phyloP scores from a whole-genome alignment of 441 rosid species.

The Erodium moschatum region DNA sequence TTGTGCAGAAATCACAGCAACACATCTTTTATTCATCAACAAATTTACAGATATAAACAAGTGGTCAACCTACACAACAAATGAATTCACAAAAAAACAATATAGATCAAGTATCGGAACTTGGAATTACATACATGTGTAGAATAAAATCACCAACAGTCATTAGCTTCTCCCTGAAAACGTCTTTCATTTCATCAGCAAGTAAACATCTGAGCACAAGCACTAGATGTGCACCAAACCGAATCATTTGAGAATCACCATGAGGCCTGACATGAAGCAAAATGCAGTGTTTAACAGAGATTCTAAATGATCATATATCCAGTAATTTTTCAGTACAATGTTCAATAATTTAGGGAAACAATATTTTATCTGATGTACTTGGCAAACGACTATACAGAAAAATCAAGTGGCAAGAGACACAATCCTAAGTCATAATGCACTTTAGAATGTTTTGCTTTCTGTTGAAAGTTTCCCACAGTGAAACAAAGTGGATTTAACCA shows the following conservation, averaged over 20 bases:
- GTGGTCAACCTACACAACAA: background rate
- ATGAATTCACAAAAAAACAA: background rate
- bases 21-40: background rate
- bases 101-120: background rate
- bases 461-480: background rate
- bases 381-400: background rate
- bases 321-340: background rate
- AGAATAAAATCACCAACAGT: constrained; percentile 87
- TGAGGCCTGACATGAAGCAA: constrained; percentile 64
- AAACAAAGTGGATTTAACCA: background rate
- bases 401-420: background rate
- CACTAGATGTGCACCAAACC: constrained; percentile 90
- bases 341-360: background rate
- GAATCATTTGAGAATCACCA: constrained; percentile 93
- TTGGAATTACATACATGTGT: constrained; percentile 57
- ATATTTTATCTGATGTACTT: background rate
- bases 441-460: background rate
- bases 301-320: constrained; percentile 4
- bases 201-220: constrained; percentile 81
- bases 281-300: constrained; percentile 16
- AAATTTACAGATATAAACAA: background rate
- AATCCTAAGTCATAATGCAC: background rate
- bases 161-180: constrained; percentile 74
- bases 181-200: constrained; percentile 63
- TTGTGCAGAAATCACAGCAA: constrained; percentile 2